Evolutionary conservation across 257 asterid species (phyloP), one percentile per base, ranked within the genome.

Genomic region (Solanum raphanifolium): DNA sequence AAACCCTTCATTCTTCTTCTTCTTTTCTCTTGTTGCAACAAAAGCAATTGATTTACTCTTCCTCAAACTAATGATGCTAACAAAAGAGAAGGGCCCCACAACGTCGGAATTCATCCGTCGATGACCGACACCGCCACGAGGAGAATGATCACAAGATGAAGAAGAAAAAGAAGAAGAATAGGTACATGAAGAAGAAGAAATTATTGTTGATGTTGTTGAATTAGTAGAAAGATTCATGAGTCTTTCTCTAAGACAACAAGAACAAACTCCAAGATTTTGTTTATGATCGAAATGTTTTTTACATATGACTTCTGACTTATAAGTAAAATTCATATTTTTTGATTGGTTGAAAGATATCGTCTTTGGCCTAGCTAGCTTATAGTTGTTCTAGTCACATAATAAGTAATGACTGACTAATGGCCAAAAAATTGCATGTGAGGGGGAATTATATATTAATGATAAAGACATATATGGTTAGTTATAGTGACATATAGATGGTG

Each of bases 201-300:
- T 79, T 9, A 90, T 79, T 9, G 87, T 52, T 39, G 87, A 86
- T 41, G 31, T 16, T 27, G 55, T 74, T 13, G 89, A 83, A 29
- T 29, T 29, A 32, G 87, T 83, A 1, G 93, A 75, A 7, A 95
- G 87, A 46, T 43, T 89, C 1, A 90, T 78, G 4, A 95, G 91
- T 86, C 91, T 91, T 32, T 95, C 97, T 41, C 91, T 87, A 4
- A 95, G 92, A 85, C 97, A 95, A 46, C 90, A 90, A 0, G 94
- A 92, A 87, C 98, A 95, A 48, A 95, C 86, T 55, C 98, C 98
- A 1, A 94, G 95, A 8, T 90, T 93, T 21, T 94, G 96, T 36
- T 34, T 87, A 76, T 92, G 88, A 18, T 90, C 66, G 16, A 90
- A 95, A 81, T 95, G 98, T 68, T 78, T 91, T 65, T 75, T 85